Conservation (phyloP, 352 stramenopile genomes). For the Aphanomyces astaci region DNA sequence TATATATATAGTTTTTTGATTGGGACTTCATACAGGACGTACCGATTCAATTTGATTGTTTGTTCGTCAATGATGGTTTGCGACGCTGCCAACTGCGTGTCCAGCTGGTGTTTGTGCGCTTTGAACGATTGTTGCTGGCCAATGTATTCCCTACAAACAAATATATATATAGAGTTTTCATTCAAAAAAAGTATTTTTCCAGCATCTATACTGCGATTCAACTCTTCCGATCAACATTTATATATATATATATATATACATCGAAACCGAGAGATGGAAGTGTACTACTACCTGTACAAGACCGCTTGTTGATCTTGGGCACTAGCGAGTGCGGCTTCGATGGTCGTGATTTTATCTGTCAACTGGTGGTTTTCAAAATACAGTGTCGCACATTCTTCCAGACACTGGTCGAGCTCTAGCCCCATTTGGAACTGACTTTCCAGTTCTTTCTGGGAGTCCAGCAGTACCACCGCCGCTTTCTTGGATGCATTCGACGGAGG, state of each 20-base stretch:
- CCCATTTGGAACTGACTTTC: constrained; percentile 48
- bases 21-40: too few species aligned
- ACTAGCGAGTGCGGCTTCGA: constrained; percentile 48
- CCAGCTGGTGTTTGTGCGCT: background rate
- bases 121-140: constrained; percentile 7
- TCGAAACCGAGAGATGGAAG: too few species aligned
- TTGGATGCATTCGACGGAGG: background rate
- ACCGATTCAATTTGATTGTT: constrained; percentile 19
- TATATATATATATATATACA: too few species aligned
- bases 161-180: too few species aligned
- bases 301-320: constrained; percentile 67
- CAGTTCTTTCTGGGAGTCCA: constrained; percentile 54
- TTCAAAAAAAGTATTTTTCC: too few species aligned
- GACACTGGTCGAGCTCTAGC: constrained; percentile 54
- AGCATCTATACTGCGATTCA: too few species aligned
- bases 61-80: constrained; percentile 4
- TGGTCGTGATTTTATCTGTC: constrained; percentile 33
- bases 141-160: constrained; percentile 4
- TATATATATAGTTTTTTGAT: too few species aligned
- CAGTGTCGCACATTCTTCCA: constrained; percentile 48
- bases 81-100: background rate
- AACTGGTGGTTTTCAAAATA: constrained; percentile 48
- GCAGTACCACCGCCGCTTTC: constrained; percentile 25
- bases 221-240: too few species aligned
- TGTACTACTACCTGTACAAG: constrained; percentile 65